These are phyloP conservation scores for Phylloporus sp. DNA, from an alignment of 768 basidiomycete species.

Conservation along the genomic window DNA sequence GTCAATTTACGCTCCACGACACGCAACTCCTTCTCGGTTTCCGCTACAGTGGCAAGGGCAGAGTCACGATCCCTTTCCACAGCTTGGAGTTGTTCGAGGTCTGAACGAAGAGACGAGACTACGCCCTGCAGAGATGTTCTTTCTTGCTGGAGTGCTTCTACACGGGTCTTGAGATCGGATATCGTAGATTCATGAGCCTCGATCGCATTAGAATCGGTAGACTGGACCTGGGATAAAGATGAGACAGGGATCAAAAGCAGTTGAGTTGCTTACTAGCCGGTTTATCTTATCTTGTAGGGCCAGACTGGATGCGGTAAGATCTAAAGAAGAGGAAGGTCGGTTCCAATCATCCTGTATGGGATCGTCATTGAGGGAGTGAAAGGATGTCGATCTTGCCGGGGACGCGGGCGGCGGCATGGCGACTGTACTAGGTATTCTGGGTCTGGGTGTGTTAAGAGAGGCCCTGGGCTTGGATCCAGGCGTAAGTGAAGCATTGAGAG, in stretches of 20 bases:
- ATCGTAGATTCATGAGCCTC: conserved; percentile 15
- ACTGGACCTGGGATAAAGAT: conserved; percentile 33
- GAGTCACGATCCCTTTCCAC: conserved; percentile 44
- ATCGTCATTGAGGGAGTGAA: conserved; percentile 37
- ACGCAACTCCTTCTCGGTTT: conserved; percentile 41
- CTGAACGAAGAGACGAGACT: conserved; percentile 20
- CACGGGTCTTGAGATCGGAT: conserved; percentile 28
- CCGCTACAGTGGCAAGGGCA: conserved; percentile 34
- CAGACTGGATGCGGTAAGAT: conserved; percentile 37
- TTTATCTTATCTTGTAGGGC: conserved; percentile 48
- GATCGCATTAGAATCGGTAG: conserved; percentile 26
- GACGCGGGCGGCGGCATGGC: conserved; percentile 81
- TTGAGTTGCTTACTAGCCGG: conserved; percentile 34
- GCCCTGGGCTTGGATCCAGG: conserved; percentile 29
- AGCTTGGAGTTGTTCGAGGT: conserved; percentile 22
- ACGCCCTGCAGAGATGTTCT: conserved; percentile 51
- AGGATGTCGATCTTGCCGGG: conserved; percentile 37
- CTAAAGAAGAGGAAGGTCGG: conserved; percentile 26
- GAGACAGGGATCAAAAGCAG: conserved; percentile 18
- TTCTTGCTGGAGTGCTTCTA: conserved; percentile 67
- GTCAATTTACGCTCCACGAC: conserved; percentile 38
- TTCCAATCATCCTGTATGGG: conserved; percentile 9
- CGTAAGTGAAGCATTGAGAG: conserved; percentile 11
- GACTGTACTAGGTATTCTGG: conserved; percentile 63
- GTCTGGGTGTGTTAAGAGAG: conserved; percentile 49